Evolutionary conservation across 129 eudicot genomes (phyloP).

Genomic region (Scalesia atractyloides): DNA sequence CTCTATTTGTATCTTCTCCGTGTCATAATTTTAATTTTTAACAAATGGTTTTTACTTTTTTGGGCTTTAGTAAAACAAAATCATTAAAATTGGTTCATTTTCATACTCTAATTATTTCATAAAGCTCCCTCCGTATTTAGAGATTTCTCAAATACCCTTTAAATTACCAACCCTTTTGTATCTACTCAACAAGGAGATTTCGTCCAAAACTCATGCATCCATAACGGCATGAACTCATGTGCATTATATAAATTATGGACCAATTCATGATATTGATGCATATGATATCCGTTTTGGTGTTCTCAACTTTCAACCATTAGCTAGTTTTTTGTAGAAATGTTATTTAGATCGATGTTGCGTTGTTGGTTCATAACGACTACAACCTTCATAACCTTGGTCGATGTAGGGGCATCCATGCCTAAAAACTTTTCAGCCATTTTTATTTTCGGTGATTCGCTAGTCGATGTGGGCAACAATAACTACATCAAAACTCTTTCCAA

Average conservation of each 20-base stretch:
- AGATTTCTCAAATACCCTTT: conserved; percentile 3
- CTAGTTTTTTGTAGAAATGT: not conserved
- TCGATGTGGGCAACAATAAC: conserved; percentile 80
- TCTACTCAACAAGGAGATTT: not conserved
- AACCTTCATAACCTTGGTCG: conserved; percentile 20
- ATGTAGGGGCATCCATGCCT: conserved; percentile 32
- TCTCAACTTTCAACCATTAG: not conserved
- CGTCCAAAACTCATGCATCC: conserved; percentile 7
- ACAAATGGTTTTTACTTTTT: too few relatives aligned
- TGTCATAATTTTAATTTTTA: too few relatives aligned
- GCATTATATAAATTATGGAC: not conserved
- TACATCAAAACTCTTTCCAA: conserved; percentile 68
- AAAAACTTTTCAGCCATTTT: conserved; percentile 46
- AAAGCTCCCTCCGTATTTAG: not conserved
- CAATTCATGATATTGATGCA: not conserved
- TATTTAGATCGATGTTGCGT: conserved; percentile 12
- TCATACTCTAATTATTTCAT: not conserved
- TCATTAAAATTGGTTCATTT: not conserved
- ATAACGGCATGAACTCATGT: conserved; percentile 14
- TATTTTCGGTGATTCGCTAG: conserved; percentile 79
- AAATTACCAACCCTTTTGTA: conserved; percentile 17
- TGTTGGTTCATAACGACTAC: conserved; percentile 8
- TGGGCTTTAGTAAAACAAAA: too few relatives aligned
- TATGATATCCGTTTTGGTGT: not conserved
- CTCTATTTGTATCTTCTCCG: too few relatives aligned